A percentile compares a stretch with the other conserved stretches of the same genome.
phyloP scores from a whole-genome alignment of 1,284 basidiomycete species.

The Malassezia restricta region DNA sequence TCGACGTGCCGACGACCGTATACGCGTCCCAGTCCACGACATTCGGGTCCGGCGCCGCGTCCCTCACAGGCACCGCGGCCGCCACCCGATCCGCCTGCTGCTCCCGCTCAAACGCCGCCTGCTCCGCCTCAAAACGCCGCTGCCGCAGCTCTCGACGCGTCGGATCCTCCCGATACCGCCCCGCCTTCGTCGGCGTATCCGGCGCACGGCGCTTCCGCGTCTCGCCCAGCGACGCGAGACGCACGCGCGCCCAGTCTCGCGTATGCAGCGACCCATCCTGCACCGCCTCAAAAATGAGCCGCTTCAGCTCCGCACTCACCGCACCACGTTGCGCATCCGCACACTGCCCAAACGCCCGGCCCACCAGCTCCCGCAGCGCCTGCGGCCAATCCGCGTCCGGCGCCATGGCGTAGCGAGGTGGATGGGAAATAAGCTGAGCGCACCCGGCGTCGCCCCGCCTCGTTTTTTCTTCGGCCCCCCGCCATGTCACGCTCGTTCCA shows the following conservation, averaged over 20 bases:
- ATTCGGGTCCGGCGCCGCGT: slow-evolving; percentile 46
- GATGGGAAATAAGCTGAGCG: neutral
- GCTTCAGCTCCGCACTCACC: slow-evolving; percentile 48
- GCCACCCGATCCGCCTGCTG: slow-evolving; percentile 24
- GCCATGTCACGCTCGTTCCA: slow-evolving; percentile 41
- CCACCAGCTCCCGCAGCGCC: slow-evolving; percentile 30
- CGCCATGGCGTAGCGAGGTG: neutral
- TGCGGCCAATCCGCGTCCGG: slow-evolving; percentile 11
- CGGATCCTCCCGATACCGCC: slow-evolving; percentile 21
- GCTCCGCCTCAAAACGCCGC: slow-evolving; percentile 38
- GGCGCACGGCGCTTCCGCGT: slow-evolving; percentile 1
- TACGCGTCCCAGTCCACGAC: slow-evolving; percentile 91
- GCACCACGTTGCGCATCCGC: slow-evolving; percentile 46
- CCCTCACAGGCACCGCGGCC: slow-evolving; percentile 9
- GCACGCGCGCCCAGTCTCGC: slow-evolving; percentile 68
- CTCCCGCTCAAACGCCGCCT: slow-evolving; percentile 25
- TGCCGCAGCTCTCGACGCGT: slow-evolving; percentile 38
- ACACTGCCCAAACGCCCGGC: slow-evolving; percentile 36
- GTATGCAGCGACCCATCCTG: slow-evolving; percentile 65
- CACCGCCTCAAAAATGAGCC: slow-evolving; percentile 47
- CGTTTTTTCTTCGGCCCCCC: neutral
- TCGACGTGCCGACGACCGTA: slow-evolving; percentile 83
- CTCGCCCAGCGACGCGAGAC: slow-evolving; percentile 14
- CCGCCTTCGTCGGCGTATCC: neutral
- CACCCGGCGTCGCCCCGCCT: neutral